Evolutionary conservation across 139 green algal genomes (phyloP), one percentile per base, ranked within the genome.

Genomic region (Diplosphaera chodatii): DNA sequence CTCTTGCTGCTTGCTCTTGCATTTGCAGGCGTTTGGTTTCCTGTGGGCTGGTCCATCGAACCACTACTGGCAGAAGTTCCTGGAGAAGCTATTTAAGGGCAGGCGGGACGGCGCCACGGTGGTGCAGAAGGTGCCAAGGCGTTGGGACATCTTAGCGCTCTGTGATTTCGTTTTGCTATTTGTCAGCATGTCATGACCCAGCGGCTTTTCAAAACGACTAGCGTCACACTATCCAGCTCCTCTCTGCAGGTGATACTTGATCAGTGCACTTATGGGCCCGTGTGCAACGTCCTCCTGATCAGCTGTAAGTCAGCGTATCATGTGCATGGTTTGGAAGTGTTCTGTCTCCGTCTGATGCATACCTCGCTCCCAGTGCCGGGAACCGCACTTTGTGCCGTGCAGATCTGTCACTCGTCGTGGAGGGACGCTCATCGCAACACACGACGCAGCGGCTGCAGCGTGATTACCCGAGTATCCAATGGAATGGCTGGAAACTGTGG

Each of bases 401-500:
- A 70, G 66, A 81, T 20, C 66, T 83, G 32, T 86, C 81, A 70
- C 78, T 83, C 13, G 48, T 59, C 3, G 48, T 59, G 10, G 48
- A 59, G 48, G 77, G 64, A 22, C 40, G 84, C 69, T 70, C 74
- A 68, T 55, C 31, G 37, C 55, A 25, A 21, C 59, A 34, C 25
- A 71, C 32, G 21, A 64, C 64, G 74, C 55, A 40, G 16, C 82
- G 82, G 40, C 41, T 86, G n/a, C 20, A n/a, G 2, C 28, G 41
- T 1, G 80, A 89, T 22, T 91, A 83, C 65, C 75, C 79, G 29
- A 28, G 25, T 23, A 70, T 89, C 30, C 83, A 89, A 63, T 40
- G 83, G 1, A 82, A 87, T 56, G 82, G 80, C 31, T 88, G 80
- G 80, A 83, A 82, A 74, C 28, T 93, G 66, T 93, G 87, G 87